Evolutionary conservation across 2,329 filamentous ascomycete genomes (phyloP), one percentile per base, ranked within the genome.

Genomic region (Teratosphaeriaceae sp.): DNA sequence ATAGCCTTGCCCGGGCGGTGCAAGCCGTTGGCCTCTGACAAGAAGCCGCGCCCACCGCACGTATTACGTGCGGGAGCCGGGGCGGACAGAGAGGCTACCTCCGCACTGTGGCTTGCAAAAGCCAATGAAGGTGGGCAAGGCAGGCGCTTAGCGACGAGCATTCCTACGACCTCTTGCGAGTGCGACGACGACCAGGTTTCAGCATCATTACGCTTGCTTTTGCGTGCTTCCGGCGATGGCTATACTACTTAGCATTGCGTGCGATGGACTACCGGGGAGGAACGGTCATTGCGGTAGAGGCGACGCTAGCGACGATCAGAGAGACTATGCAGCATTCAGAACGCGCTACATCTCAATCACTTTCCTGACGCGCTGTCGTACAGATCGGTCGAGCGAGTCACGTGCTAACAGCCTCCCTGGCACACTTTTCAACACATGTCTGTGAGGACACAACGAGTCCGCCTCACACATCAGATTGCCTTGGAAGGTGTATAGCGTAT

Each of bases 181-280:
- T 8, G n/a, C n/a, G n/a, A n/a, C n/a, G n/a, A 30, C 27, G 27
- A 30, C 27, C 12, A 13, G 27, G 15, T 35, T 35, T 35, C 31
- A 35, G 7, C 31, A 35, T 35, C 19, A 7, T 35, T 35, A 35
- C n/a, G 35, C 35, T 5, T 38, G 35, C 35, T 38, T 38, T 38
- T 34, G 35, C 19, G 21, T 23, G 35, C 35, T 38, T 38, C 9
- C 31, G 15, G 8, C 15, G 6, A 34, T 18, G 27, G 27, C 27
- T 34, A 9, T n/a, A 15, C 8, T 18, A 12, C 12, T 9, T 19
- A 18, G 15, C 12, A 6, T 6, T 19, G 31, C 31, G 18, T 19
- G 11, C 31, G 18, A 34, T 3, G 31, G 18, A 20, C 31, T 34
- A 19, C 31, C 15, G 31, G 18, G 31, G 18, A 34, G 31, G 31